Evolutionary conservation across 2,329 filamentous ascomycete genomes (phyloP), one percentile per base, ranked within the genome.

Genomic region (Ceratocystis eucalypticola): DNA sequence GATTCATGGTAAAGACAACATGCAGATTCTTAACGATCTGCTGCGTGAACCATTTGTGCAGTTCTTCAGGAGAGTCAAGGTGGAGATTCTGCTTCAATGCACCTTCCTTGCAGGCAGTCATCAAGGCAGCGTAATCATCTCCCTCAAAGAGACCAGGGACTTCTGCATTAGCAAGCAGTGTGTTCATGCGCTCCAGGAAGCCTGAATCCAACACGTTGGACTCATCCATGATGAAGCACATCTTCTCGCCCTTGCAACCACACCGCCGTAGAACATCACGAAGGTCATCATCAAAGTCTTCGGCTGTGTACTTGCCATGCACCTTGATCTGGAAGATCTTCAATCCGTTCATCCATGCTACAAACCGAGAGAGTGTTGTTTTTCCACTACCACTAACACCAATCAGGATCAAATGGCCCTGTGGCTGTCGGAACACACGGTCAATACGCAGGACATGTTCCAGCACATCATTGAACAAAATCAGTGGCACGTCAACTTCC

Each of bases 1-100:
- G 94, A 76, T 99, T 99, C 94, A 99, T 99, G 2, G 94, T 99
- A 76, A 99, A 99, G 25, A 99, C 94, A 61, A 99, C 94, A 73
- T 99, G 94, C 50, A 99, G 79, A 73, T 99, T 99, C 80, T 96
- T 96, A 74, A 99, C 89, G 72, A 99, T 97, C 75, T 99, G 94
- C 72, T 96, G 90, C 0, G 95, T 99, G 78, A 99, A 99, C 94
- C 94, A 99, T 78, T 97, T 97, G 82, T 99, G 99, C n/a, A 99
- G 81, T 76, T 99, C 94, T 78, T 99, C 95, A 71, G 96, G 92
- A 0, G 94, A 97, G 77, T 99, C 94, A 0, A 99, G 84, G 68
- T 97, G 85, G 67, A 97, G 82, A 61, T 94, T 94, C 78, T 99
- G 94, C 69, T 92, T 88, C 75, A 99, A 94, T 22, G 94, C 93